These are phyloP conservation scores for Tolypocladium album DNA, from an alignment of 2,329 filamentous ascomycete genomes.

Conservation along the genomic window DNA sequence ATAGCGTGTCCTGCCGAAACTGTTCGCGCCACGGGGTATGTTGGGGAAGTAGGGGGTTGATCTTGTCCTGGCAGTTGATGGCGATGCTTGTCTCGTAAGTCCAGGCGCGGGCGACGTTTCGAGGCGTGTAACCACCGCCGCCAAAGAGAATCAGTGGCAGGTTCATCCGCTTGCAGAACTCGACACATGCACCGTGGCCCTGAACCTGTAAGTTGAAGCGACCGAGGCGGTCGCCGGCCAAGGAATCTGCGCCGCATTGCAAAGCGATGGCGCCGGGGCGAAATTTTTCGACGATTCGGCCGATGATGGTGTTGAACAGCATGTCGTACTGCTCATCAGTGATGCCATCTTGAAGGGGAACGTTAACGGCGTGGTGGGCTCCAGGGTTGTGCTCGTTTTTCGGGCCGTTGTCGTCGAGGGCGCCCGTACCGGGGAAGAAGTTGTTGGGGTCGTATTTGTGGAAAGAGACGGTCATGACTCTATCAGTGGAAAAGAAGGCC, in stretches of 20 bases:
- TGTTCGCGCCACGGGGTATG: conserved; percentile 81
- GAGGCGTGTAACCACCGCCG: conserved; percentile 90
- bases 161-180: conserved; percentile 71
- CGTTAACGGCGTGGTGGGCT: conserved; percentile 81
- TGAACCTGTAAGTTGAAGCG: conserved; percentile 96
- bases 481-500: conserved; percentile 80
- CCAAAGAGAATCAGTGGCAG: conserved; percentile 85
- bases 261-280: conserved; percentile 85
- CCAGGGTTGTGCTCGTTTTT: conserved; percentile 75
- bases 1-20: conserved; percentile 79
- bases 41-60: conserved; percentile 62
- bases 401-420: conserved; percentile 74
- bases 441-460: conserved; percentile 82
- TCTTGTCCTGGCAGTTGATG: conserved; percentile 60
- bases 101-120: conserved; percentile 95
- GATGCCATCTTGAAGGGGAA: conserved; percentile 83
- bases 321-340: conserved; percentile 80
- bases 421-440: conserved; percentile 91
- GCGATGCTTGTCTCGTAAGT: conserved; percentile 92
- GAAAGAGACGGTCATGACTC: conserved; percentile 88
- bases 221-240: conserved; percentile 86
- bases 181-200: conserved; percentile 84
- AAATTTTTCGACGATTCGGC: conserved; percentile 69
- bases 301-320: conserved; percentile 75
- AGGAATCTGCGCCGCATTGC: conserved; percentile 89